These are phyloP conservation scores for Crithidia thermophila DNA, from an alignment of 208 protist genomes.

Conservation along the genomic window DNA sequence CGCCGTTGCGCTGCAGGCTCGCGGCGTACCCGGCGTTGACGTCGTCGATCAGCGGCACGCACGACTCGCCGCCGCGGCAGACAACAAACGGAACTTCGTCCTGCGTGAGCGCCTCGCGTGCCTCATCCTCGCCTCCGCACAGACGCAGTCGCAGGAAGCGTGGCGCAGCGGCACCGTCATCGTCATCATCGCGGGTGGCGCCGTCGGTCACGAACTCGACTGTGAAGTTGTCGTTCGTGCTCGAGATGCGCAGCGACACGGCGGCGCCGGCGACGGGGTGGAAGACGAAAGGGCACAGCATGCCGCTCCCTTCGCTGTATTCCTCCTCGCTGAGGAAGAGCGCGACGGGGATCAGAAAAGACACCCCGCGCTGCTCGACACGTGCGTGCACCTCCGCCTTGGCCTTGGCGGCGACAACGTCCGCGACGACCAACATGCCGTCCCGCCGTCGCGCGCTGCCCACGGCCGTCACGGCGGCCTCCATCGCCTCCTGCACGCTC, in stretches of 20 bases:
- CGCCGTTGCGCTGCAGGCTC: slow-evolving; percentile 32
- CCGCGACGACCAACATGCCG: neutral
- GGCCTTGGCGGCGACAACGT: slow-evolving; percentile 9
- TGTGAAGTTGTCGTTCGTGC: slow-evolving; percentile 21
- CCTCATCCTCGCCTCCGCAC: slow-evolving; percentile 18
- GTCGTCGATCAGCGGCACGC: slow-evolving; percentile 32
- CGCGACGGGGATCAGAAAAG: slow-evolving; percentile 35
- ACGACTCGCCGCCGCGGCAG: slow-evolving; percentile 28
- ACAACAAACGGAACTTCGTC: slow-evolving; percentile 34
- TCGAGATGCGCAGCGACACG: slow-evolving; percentile 43
- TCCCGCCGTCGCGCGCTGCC: slow-evolving; percentile 22
- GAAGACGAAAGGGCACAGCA: slow-evolving; percentile 67
- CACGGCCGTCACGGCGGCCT: slow-evolving; percentile 18
- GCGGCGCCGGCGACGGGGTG: slow-evolving; percentile 38
- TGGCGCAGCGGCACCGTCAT: slow-evolving; percentile 1
- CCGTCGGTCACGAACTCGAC: slow-evolving; percentile 53
- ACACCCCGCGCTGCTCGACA: slow-evolving; percentile 6
- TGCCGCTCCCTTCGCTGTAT: slow-evolving; percentile 23
- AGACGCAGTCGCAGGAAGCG: slow-evolving; percentile 28
- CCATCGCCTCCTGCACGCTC: slow-evolving; percentile 14
- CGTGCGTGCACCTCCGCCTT: slow-evolving; percentile 7
- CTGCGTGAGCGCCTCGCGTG: slow-evolving; percentile 18
- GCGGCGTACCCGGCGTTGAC: slow-evolving; percentile 32
- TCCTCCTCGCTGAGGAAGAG: slow-evolving; percentile 47
- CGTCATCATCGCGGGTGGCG: slow-evolving; percentile 7